Evolutionary conservation across 768 basidiomycete genomes (phyloP), one percentile per base, ranked within the genome.

Genomic region (Cystobasidium tubakii): DNA sequence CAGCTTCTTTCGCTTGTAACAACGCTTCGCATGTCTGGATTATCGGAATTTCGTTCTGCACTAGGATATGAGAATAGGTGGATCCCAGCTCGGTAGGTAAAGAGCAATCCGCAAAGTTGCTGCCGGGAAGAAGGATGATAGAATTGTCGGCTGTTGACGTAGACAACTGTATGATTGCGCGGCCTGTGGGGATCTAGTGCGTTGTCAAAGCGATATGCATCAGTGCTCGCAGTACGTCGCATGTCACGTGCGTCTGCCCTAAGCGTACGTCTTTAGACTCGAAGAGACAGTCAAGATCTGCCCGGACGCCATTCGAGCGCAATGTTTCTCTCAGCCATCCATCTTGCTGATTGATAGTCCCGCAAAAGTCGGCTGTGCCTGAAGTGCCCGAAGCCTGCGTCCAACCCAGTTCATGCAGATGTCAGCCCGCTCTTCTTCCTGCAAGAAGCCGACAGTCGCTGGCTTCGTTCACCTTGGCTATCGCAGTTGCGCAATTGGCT

Each of bases 1-100:
- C 73, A 6, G 66, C 23, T 1, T 19, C 15, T 6, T 74, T 50
- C 0, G 80, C 79, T 1, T 72, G 36, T 2, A 29, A 23, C 53
- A 83, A 77, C 21, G 82, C 81, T 25, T 78, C 76, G 1, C 73
- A 33, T 1, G 80, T 81, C 7, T 78, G 64, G 1, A 36, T 27
- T 34, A 83, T 78, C 0, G 82, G 82, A 67, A 84, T 83, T 75
- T 84, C 83, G 69, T 84, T 84, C 44, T 83, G 83, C 0, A 83
- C 77, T 21, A 83, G 78, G 17, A 84, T 78, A 74, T 83, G 82
- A 33, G 80, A 77, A 66, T 75, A 78, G 25, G n/a, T 43, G 31
- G 15, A 54, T 27, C 23, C 77, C 42, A 9, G 77, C 70, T 50
- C 64, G 74, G 29, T 42, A 29, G 78, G 77, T 34, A 27, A 15